Conservation (phyloP, 208 protist genomes). For the Porcisia hertigi region DNA sequence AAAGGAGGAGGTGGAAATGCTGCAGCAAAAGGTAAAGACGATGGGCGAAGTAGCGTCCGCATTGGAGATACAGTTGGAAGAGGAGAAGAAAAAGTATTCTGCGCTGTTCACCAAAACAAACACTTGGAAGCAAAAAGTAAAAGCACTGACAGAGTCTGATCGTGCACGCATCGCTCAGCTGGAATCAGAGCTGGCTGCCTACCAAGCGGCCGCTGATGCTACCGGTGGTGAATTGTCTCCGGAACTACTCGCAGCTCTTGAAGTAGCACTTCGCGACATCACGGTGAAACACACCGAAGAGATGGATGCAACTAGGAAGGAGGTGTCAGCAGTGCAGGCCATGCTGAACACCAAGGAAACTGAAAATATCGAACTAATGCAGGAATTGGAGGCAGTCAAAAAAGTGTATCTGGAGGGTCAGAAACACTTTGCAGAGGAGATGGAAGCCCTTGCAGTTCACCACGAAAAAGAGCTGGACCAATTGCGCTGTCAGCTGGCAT, state of each 20-base stretch:
- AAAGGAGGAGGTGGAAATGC: slow-evolving; percentile 57
- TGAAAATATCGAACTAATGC: slow-evolving; percentile 9
- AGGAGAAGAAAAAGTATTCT: slow-evolving; percentile 45
- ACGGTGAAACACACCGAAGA: slow-evolving; percentile 15
- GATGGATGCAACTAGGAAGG: not conserved
- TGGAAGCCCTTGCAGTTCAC: slow-evolving; percentile 27
- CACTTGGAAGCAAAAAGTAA: slow-evolving; percentile 71
- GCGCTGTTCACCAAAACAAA: slow-evolving; percentile 47
- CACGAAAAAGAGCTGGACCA: slow-evolving; percentile 14
- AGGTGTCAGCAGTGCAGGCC: not conserved
- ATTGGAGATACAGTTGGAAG: slow-evolving; percentile 53
- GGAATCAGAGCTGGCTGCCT: slow-evolving; percentile 28
- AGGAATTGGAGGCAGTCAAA: slow-evolving; percentile 38
- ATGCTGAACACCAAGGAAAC: not conserved
- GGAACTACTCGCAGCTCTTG: slow-evolving; percentile 23
- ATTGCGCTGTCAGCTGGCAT: slow-evolving; percentile 11
- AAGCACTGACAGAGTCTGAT: slow-evolving; percentile 44
- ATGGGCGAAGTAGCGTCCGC: slow-evolving; percentile 47
- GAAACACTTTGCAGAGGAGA: slow-evolving; percentile 35
- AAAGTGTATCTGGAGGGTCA: slow-evolving; percentile 33
- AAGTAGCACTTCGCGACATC: slow-evolving; percentile 22
- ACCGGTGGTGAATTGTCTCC: slow-evolving; percentile 6
- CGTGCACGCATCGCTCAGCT: slow-evolving; percentile 43
- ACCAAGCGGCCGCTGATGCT: slow-evolving; percentile 13
- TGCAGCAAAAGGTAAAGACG: slow-evolving; percentile 62